Base-by-base conservation (phyloP, 768 basidiomycete genomes). In the Tubosaeta brunneosetosa region DNA sequence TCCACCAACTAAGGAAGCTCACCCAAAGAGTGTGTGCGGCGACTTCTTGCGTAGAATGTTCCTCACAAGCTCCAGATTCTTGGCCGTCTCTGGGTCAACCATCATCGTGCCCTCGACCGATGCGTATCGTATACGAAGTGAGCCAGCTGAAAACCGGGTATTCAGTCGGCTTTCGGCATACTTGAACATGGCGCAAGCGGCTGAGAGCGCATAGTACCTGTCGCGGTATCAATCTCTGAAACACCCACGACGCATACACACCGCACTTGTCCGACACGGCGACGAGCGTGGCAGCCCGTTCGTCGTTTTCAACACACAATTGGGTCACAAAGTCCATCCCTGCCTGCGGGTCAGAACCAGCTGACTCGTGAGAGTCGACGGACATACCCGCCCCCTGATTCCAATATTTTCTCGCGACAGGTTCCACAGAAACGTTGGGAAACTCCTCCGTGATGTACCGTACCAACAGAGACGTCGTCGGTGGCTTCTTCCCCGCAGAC, bases 101-200 rank as follows among this genome's bases (percentile, higher is more conserved):
- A 97, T 80, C 88, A 97, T 90, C 0, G 91, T 94, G 0, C 94
- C 94, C 65, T 94, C 90, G 0, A 89, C 84, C 2, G 88, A 82
- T 1, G 81, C 74, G 61, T 88, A 94, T 19, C 82, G 77, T 50
- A 93, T 90, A 32, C 84, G 78, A 22, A 93, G 73, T 9, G 91
- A 91, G 4, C 72, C 74, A 0, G 78, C 67, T 1, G 88, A 77
- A 65, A 89, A 97, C 13, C 83, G 79, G 0, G 79, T 81, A 57
- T 89, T 87, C 47, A 88, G 69, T 46, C 80, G 79, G 2, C 70
- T 69, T 63, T 94, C 90, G 19, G 86, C 78, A 60, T 91, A 83
- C 66, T 91, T 92, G 77, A 97, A 93, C 14, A 97, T 73, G 0
- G 94, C 94, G 46, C 85, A 85, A 1, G 81, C 76, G 2, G 95